Conservation (phyloP, 164 flowering plant genomes). For the Brasenia schreberi region DNA sequence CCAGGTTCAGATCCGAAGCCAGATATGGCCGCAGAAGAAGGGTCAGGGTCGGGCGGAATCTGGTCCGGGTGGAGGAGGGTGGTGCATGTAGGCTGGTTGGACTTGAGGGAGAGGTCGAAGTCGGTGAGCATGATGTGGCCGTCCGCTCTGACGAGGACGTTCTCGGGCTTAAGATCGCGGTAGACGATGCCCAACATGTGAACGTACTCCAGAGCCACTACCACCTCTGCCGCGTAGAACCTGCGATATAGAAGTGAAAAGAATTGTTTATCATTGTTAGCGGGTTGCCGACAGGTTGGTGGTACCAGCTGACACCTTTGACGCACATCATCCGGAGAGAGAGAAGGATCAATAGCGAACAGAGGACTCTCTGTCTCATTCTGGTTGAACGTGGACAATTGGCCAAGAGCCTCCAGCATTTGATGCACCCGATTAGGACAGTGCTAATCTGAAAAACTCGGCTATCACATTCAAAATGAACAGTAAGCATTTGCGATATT, state of each 20-base stretch:
- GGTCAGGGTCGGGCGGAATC: constrained; percentile 4
- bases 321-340: no score
- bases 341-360: no score
- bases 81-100: constrained; percentile 33
- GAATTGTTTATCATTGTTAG: background rate
- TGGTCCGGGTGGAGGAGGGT: constrained; percentile 37
- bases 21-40: constrained; percentile 3
- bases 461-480: no score
- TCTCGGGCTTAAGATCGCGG: constrained; percentile 90
- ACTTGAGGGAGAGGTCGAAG: constrained; percentile 75
- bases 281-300: background rate
- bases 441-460: no score
- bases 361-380: no score
- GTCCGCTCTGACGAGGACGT: constrained; percentile 62
- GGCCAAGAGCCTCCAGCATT: no score
- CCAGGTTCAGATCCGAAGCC: constrained; percentile 17
- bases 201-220: constrained; percentile 69
- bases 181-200: constrained; percentile 87
- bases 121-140: constrained; percentile 94
- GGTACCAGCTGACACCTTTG: background rate
- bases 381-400: no score
- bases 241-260: constrained; percentile 12
- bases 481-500: no score
- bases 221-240: constrained; percentile 74
- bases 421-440: no score